Evolutionary conservation across 2,329 filamentous ascomycete genomes (phyloP).

Genomic region (Penicillium frequentans): DNA sequence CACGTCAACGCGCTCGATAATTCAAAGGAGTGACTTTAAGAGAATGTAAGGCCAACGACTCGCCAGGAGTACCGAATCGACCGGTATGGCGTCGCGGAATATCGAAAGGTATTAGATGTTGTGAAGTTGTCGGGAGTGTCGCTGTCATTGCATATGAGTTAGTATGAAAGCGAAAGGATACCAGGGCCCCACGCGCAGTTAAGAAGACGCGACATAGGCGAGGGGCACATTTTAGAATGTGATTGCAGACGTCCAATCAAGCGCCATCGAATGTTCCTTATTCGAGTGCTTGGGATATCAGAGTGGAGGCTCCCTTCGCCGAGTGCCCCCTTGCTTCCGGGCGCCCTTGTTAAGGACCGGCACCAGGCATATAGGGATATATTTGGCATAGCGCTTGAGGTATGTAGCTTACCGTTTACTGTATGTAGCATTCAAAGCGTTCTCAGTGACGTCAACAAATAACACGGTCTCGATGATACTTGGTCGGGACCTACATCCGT

Average conservation of each 20-base stretch:
- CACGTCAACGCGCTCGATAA: constrained; percentile 10
- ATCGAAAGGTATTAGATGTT: not conserved
- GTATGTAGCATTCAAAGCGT: constrained; percentile 1
- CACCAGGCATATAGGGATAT: not conserved
- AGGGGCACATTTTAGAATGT: constrained; percentile 4
- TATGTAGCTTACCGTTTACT: constrained; percentile 19
- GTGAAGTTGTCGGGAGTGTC: not conserved
- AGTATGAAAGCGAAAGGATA: not conserved
- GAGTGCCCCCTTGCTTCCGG: constrained; percentile 23
- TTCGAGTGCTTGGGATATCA: constrained; percentile 10
- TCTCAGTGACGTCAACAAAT: constrained; percentile 21
- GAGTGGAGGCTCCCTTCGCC: constrained; percentile 12
- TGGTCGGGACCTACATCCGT: not conserved
- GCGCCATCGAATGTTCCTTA: constrained; percentile 8
- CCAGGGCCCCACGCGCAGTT: constrained; percentile 1
- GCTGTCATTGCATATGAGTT: constrained; percentile 6
- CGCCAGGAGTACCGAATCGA: constrained; percentile 24
- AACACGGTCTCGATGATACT: constrained; percentile 5
- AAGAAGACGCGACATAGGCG: constrained; percentile 1
- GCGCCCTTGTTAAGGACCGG: constrained; percentile 6
- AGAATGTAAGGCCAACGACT: constrained; percentile 9
- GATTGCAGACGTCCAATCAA: constrained; percentile 12
- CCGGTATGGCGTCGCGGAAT: constrained; percentile 5
- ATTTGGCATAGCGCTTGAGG: constrained; percentile 4
- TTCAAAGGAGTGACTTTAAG: constrained; percentile 11